Evolutionary conservation across 106 monocot species (phyloP).

Genomic region (Dendrobium officinale): DNA sequence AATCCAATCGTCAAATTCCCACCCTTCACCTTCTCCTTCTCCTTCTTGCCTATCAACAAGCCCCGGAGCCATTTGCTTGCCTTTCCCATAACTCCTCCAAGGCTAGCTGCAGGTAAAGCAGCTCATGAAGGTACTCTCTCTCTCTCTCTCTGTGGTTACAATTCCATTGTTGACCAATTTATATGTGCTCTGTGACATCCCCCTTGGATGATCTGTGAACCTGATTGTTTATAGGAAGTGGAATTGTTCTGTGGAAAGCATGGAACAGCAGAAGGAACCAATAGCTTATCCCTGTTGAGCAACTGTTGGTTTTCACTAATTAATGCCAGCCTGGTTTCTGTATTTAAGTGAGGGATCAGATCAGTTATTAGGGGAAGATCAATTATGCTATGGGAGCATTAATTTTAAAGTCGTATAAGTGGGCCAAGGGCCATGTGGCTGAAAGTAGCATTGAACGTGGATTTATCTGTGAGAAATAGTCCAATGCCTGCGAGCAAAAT

Average conservation of each 20-base stretch:
- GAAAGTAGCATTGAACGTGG: constrained; percentile 15
- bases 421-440: constrained; percentile 19
- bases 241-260: not conserved
- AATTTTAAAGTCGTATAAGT: not conserved
- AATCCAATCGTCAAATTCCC: not conserved
- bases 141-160: not conserved
- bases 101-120: not conserved
- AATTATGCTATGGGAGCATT: not conserved
- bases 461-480: not conserved
- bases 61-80: constrained; percentile 43
- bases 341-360: not conserved
- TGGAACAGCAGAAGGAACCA: not conserved
- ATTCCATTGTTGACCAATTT: not conserved
- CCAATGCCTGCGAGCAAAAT: not conserved
- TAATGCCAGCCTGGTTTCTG: not conserved
- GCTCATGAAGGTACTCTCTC: not conserved
- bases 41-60: constrained; percentile 45
- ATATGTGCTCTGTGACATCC: not conserved
- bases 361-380: not conserved
- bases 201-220: not conserved
- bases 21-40: constrained; percentile 4
- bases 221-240: constrained; percentile 1
- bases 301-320: not conserved
- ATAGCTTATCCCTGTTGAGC: constrained; percentile 3
- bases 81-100: constrained; percentile 32